phyloP scores from a whole-genome alignment of 257 asterid species.

The Linderniella brevidens region DNA sequence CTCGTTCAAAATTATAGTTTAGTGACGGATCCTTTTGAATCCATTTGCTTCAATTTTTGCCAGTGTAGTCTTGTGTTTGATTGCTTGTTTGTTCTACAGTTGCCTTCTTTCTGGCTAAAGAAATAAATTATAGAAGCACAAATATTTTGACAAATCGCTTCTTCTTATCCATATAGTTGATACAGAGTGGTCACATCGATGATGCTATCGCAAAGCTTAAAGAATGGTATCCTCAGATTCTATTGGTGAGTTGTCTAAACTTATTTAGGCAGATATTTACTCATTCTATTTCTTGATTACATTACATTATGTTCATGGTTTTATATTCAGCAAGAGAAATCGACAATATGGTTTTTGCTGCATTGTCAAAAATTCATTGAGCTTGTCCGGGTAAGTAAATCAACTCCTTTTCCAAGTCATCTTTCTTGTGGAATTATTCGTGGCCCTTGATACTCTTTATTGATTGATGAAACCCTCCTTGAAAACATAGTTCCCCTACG shows the following conservation, averaged over 20 bases:
- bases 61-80: too few relatives aligned
- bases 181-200: conserved; percentile 64
- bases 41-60: too few relatives aligned
- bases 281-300: too few relatives aligned
- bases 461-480: background rate
- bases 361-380: conserved; percentile 81
- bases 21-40: too few relatives aligned
- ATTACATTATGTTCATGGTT: background rate
- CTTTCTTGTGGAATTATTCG: background rate
- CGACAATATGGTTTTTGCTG: conserved; percentile 63
- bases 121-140: too few relatives aligned
- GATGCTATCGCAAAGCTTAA: conserved; percentile 46
- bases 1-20: too few relatives aligned
- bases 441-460: background rate
- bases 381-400: conserved; percentile 62
- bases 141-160: conserved; percentile 1
- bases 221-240: conserved; percentile 60
- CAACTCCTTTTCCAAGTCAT: conserved; percentile 4
- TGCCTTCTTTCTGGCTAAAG: too few relatives aligned
- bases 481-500: too few relatives aligned
- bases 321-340: conserved; percentile 59
- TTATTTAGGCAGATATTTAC: too few relatives aligned
- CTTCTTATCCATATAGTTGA: conserved; percentile 35
- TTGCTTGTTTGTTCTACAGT: too few relatives aligned
- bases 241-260: conserved; percentile 38